Evolutionary conservation across 305 asterid genomes (phyloP).

Genomic region (Fraxinus sp.): DNA sequence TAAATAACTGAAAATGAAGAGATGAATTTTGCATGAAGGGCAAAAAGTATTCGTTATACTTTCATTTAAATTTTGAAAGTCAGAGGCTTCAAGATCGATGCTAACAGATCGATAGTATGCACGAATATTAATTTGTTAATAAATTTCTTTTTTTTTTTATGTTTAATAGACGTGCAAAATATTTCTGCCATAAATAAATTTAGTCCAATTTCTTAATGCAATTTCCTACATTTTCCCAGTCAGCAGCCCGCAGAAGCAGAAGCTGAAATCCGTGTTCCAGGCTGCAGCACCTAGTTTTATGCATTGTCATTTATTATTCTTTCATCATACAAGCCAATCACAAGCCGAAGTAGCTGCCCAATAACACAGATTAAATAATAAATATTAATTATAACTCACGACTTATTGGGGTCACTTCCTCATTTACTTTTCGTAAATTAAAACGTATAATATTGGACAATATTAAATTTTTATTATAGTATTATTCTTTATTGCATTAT

Average conservation of each 20-base stretch:
- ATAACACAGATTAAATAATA: not conserved
- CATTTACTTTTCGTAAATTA: not conserved
- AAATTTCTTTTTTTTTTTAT: no score
- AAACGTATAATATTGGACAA: not conserved
- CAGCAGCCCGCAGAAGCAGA: constrained; percentile 31
- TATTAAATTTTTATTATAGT: not conserved
- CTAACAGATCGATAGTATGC: not conserved
- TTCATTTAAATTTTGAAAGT: not conserved
- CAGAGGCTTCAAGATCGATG: not conserved
- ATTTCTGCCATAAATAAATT: not conserved
- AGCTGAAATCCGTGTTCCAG: constrained; percentile 2
- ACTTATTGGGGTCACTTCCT: not conserved
- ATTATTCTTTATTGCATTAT: not conserved
- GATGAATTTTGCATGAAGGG: not conserved
- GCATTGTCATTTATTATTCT: not conserved
- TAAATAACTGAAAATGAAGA: no score
- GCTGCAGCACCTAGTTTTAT: constrained; percentile 35
- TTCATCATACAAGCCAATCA: not conserved
- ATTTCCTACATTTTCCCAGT: not conserved
- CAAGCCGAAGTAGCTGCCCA: not conserved
- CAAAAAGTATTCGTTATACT: no score
- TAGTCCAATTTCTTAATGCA: not conserved
- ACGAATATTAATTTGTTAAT: no score
- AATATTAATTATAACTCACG: not conserved
- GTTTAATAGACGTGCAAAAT: not conserved